phyloP scores from a whole-genome alignment of 371 early-diverging fungal species.

The Actinomortierella ambigua region DNA sequence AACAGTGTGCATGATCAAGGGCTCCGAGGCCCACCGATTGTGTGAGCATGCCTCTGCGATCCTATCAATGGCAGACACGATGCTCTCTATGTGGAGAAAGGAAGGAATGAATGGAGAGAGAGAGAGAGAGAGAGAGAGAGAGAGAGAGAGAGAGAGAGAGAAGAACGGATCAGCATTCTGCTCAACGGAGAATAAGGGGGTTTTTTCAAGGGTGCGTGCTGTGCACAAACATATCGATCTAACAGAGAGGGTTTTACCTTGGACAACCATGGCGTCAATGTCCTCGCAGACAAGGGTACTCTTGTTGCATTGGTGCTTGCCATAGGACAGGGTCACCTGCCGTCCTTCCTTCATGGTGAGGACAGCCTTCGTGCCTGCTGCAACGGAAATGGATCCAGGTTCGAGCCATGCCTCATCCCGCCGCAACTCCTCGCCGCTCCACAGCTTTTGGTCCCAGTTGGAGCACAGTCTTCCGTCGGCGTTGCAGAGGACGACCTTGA shows the following conservation, averaged over 20 bases:
- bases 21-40: slow-evolving; percentile 13
- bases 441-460: slow-evolving; percentile 14
- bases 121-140: no score
- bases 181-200: neutral
- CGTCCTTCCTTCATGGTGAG: slow-evolving; percentile 15
- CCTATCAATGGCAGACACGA: slow-evolving; percentile 29
- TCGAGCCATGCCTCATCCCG: slow-evolving; percentile 29
- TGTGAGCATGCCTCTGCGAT: slow-evolving; percentile 13
- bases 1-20: slow-evolving; percentile 27
- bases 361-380: slow-evolving; percentile 20
- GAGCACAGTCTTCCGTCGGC: slow-evolving; percentile 27
- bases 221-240: neutral
- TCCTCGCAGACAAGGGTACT: slow-evolving; percentile 11
- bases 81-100: slow-evolving; percentile 15
- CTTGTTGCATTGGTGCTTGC: slow-evolving; percentile 21
- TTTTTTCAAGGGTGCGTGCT: neutral
- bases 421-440: slow-evolving; percentile 18
- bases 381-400: slow-evolving; percentile 28
- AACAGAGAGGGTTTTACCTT: slow-evolving; percentile 11
- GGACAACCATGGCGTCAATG: slow-evolving; percentile 17
- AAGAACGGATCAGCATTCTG: neutral
- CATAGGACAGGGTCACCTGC: slow-evolving; percentile 13
- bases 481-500: slow-evolving; percentile 22
- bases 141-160: no score
- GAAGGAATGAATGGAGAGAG: neutral